Evolutionary conservation across 2,329 filamentous ascomycete genomes (phyloP), one percentile per base, ranked within the genome.

Genomic region (Fusarium fracticaudum): DNA sequence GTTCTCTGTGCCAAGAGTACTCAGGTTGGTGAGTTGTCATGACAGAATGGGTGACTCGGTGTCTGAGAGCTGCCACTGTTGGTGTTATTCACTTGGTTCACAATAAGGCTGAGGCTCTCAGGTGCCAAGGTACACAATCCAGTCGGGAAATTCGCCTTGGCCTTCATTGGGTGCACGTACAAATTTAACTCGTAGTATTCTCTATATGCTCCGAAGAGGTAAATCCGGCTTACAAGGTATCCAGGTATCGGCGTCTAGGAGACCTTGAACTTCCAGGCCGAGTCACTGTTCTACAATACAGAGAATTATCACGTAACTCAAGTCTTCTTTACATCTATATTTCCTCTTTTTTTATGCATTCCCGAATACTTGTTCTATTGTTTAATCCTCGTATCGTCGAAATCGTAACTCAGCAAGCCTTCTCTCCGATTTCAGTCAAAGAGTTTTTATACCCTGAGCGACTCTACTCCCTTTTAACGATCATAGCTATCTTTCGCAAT

Each of bases 161-260:
- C n/a, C n/a, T n/a, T n/a, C 22, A 6, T 3, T 31, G 13, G 9
- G 0, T 31, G 1, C 13, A 6, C 5, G 7, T n/a, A 9, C 0
- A 13, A 13, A 8, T 17, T 12, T 15, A 48, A 12, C 29, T n/a
- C 10, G 20, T 17, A n/a, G 9, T 12, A 2, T n/a, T 48, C 14
- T 17, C 2, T 17, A 5, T 3, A n/a, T 18, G 3, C n/a, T 6
- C 15, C 12, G 11, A 12, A 50, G 20, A 4, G 20, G 15, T 13
- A 13, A 4, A 9, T 1, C 14, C 11, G 10, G 4, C 29, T n/a
- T 31, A 31, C 29, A 31, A 31, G 11, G 11, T 12, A 31, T 31
- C 7, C 26, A 29, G 2, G 31, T 17, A 50, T 31, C 20, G 10
- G 47, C n/a, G 20, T 33, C 31, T 33, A 33, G 31, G 31, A 33